Percentiles rank a stretch among this genome's conserved stretches.
phyloP scores from a whole-genome alignment of 371 early-diverging fungal genomes.

The Chytridiales sp. region DNA sequence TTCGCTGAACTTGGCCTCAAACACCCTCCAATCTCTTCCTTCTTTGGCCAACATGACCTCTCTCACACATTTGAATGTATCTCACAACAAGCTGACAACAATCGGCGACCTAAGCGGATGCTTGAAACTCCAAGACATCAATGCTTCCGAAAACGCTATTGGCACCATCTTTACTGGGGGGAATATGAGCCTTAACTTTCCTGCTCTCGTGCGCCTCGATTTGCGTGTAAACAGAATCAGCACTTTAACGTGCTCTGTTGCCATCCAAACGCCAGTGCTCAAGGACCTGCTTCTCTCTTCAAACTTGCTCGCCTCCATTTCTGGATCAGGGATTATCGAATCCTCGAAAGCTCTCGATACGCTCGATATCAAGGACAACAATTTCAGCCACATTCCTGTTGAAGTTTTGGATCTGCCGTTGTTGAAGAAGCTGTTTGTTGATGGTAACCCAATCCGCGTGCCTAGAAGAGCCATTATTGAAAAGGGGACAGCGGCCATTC shows the following conservation, averaged over 20 bases:
- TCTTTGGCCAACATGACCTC: slow-evolving; percentile 5
- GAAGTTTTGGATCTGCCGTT: slow-evolving; percentile 46
- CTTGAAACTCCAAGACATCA: slow-evolving; percentile 52
- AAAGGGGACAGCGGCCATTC: slow-evolving; percentile 25
- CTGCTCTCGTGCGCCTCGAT: slow-evolving; percentile 57
- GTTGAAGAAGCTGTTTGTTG: slow-evolving; percentile 53
- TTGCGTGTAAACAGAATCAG: slow-evolving; percentile 52
- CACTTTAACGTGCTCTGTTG: neutral
- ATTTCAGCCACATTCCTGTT: slow-evolving; percentile 54
- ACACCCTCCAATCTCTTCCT: slow-evolving; percentile 16
- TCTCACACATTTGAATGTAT: slow-evolving; percentile 56
- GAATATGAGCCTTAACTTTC: slow-evolving; percentile 25
- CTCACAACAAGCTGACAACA: slow-evolving; percentile 50
- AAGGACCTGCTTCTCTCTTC: slow-evolving; percentile 56
- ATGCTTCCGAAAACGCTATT: slow-evolving; percentile 51
- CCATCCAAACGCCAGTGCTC: slow-evolving; percentile 50
- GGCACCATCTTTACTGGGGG: slow-evolving; percentile 12
- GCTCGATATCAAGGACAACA: slow-evolving; percentile 66
- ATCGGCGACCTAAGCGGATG: slow-evolving; percentile 9
- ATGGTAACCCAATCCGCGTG: slow-evolving; percentile 27
- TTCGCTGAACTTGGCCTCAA: slow-evolving; percentile 20
- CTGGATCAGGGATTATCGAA: slow-evolving; percentile 17
- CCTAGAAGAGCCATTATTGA: slow-evolving; percentile 26
- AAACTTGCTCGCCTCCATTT: slow-evolving; percentile 36
- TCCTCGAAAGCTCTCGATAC: slow-evolving; percentile 44